Conservation (phyloP, 768 basidiomycete genomes). For the Auricularia heimuer region DNA sequence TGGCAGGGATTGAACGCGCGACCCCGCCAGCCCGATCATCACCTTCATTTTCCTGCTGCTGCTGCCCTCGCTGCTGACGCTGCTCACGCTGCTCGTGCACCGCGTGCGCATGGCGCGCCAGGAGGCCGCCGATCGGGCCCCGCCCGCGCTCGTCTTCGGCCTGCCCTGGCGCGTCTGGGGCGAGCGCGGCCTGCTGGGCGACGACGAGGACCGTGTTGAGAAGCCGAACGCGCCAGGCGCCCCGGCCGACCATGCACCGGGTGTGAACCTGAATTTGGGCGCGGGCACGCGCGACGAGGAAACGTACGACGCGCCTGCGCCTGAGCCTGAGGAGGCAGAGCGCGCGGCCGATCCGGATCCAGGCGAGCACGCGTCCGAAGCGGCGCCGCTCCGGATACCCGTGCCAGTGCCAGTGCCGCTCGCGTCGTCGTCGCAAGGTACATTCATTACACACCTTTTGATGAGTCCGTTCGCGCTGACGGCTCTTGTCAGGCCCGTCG, state of each 20-base stretch:
- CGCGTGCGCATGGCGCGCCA: conserved; percentile 68
- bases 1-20: conserved; percentile 2
- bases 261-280: neutral
- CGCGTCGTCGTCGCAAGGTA: too few species aligned
- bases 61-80: conserved; percentile 81
- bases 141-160: conserved; percentile 65
- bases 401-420: too few species aligned
- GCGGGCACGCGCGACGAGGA: neutral
- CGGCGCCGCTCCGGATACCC: too few species aligned
- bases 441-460: too few species aligned
- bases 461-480: too few species aligned
- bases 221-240: conserved; percentile 41
- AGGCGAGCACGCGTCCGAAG: too few species aligned
- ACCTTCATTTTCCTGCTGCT: conserved; percentile 83
- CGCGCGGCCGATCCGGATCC: too few species aligned
- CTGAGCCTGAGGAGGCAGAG: too few species aligned
- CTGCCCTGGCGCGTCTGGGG: conserved; percentile 82
- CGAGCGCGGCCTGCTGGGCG: conserved; percentile 22
- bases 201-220: conserved; percentile 45
- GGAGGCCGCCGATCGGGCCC: conserved; percentile 58
- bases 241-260: too few species aligned
- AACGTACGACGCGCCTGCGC: too few species aligned
- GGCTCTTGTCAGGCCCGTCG: neutral
- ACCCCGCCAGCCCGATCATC: conserved; percentile 54
- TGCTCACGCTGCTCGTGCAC: conserved; percentile 81